Evolutionary conservation across 2,329 filamentous ascomycete species (phyloP).

Genomic region (Verruconis gallopava): DNA sequence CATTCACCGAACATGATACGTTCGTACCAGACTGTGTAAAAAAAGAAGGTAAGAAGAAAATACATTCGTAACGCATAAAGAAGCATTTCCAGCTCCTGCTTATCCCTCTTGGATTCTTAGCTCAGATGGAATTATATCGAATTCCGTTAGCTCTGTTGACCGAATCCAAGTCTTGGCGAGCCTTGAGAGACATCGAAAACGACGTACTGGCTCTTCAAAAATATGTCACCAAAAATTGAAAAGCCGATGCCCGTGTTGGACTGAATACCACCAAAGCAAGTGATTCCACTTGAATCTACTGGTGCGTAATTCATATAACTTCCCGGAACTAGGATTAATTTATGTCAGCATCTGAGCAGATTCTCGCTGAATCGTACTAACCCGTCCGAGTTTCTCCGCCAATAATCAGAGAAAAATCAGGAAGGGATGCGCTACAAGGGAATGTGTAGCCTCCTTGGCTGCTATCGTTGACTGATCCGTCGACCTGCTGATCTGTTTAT

Average conservation of each 20-base stretch:
- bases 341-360: background rate
- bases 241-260: slow-evolving; percentile 42
- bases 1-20: too few relatives aligned
- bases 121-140: too few relatives aligned
- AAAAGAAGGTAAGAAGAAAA: too few relatives aligned
- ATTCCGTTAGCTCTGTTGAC: slow-evolving; percentile 20
- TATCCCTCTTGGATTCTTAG: too few relatives aligned
- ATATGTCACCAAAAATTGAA: slow-evolving; percentile 64
- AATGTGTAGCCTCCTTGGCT: slow-evolving; percentile 43
- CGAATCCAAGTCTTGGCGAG: slow-evolving; percentile 32
- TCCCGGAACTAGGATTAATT: slow-evolving; percentile 31
- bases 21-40: too few relatives aligned
- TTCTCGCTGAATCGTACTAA: background rate
- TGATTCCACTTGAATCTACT: background rate
- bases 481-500: too few relatives aligned
- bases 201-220: slow-evolving; percentile 65
- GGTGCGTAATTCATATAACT: slow-evolving; percentile 9
- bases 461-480: slow-evolving; percentile 35
- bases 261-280: slow-evolving; percentile 69
- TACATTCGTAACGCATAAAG: too few relatives aligned
- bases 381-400: slow-evolving; percentile 30
- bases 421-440: slow-evolving; percentile 37
- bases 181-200: slow-evolving; percentile 47
- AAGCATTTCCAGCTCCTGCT: too few relatives aligned
- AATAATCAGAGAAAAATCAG: slow-evolving; percentile 41